phyloP scores from a whole-genome alignment of 2,329 filamentous ascomycete genomes.

The Emergomyces pasteurianus region DNA sequence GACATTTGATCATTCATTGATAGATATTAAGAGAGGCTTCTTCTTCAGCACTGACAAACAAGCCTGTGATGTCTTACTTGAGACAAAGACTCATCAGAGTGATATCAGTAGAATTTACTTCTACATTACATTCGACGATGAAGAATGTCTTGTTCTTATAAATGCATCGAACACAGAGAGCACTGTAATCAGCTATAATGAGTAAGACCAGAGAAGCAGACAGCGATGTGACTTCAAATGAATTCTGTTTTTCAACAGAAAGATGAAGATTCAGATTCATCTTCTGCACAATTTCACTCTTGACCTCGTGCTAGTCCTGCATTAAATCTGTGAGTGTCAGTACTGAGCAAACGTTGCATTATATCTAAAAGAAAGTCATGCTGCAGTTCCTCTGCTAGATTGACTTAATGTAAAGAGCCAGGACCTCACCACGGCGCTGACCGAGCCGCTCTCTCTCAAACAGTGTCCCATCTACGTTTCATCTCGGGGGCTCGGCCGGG shows the following conservation, averaged over 20 bases:
- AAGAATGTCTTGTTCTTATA: background rate
- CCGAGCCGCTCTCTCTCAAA: background rate
- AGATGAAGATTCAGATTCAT: background rate
- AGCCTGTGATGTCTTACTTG: too few relatives aligned
- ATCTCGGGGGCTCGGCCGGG: background rate
- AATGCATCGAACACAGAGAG: background rate
- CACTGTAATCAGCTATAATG: background rate
- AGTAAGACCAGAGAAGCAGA: background rate
- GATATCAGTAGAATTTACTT: background rate
- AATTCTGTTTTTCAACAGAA: too few relatives aligned
- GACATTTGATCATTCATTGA: background rate
- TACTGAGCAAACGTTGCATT: background rate
- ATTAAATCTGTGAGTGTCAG: background rate
- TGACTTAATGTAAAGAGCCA: background rate
- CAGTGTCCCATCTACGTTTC: background rate
- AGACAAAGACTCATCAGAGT: background rate
- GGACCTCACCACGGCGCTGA: background rate
- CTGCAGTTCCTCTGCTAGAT: background rate
- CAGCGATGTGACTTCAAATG: too few relatives aligned
- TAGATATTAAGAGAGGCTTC: background rate
- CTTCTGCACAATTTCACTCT: background rate
- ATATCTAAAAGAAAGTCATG: background rate
- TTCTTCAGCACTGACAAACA: too few relatives aligned
- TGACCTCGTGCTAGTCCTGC: background rate
- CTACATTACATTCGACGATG: background rate